These are phyloP conservation scores for Globisporangium cylindrosporum DNA, from an alignment of 352 stramenopile species.

Conservation along the genomic window DNA sequence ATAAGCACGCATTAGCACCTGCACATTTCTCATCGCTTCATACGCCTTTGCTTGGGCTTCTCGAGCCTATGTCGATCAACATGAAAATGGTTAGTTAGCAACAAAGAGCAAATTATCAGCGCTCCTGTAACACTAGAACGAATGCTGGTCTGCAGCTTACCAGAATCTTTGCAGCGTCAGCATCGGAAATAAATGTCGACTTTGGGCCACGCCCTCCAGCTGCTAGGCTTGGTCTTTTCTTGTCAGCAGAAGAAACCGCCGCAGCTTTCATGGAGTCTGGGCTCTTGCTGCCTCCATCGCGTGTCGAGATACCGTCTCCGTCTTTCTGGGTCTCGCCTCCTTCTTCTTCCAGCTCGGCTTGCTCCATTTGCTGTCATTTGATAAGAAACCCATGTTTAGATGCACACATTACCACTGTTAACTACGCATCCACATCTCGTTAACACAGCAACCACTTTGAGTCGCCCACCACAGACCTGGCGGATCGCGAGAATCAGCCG, in stretches of 20 bases:
- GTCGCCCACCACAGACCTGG: constrained; percentile 36
- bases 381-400: background rate
- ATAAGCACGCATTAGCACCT: constrained; percentile 14
- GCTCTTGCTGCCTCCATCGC: background rate
- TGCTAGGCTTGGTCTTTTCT: background rate
- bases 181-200: constrained; percentile 7
- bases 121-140: background rate
- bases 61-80: constrained; percentile 16
- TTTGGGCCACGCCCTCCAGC: background rate
- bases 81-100: background rate
- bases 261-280: background rate
- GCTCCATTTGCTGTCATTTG: constrained; percentile 18
- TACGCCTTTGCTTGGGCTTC: constrained; percentile 28
- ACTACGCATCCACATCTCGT: background rate
- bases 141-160: constrained; percentile 1
- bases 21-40: constrained; percentile 24
- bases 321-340: constrained; percentile 3
- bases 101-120: background rate
- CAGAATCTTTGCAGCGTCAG: constrained; percentile 19
- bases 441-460: background rate
- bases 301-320: background rate
- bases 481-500: constrained; percentile 51
- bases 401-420: background rate
- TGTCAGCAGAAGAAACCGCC: background rate
- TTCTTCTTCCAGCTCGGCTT: constrained; percentile 22